Percentiles rank a stretch among this genome's conserved stretches.
phyloP scores from a whole-genome alignment of 2,329 filamentous ascomycete genomes.

The Ceratocystis cubensis region DNA sequence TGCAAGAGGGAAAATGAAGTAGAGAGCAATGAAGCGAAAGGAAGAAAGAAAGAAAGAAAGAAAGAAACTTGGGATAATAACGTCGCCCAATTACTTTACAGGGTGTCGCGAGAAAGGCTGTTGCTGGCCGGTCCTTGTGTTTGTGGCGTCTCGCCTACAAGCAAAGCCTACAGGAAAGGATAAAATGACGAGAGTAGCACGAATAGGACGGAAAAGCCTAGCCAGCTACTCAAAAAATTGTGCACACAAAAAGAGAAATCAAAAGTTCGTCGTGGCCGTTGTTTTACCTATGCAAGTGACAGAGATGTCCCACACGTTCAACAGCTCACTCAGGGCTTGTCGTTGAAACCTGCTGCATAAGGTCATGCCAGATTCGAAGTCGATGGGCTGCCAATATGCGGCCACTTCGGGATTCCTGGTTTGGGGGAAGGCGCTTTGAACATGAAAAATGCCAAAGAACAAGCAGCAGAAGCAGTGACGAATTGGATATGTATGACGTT shows the following conservation, averaged over 20 bases:
- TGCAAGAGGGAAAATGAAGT: not conserved
- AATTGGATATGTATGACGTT: not conserved
- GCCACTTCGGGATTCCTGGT: conserved; percentile 9
- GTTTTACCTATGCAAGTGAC: conserved; percentile 2
- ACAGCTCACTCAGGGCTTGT: conserved; percentile 1
- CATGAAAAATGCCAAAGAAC: not conserved
- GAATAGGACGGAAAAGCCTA: not conserved
- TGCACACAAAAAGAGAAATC: not conserved
- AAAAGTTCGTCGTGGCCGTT: not conserved
- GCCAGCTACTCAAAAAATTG: not conserved
- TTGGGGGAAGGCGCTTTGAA: conserved; percentile 2
- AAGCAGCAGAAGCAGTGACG: conserved; percentile 2
- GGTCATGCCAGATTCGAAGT: conserved; percentile 10
- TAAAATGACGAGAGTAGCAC: not conserved
- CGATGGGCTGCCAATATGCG: conserved; percentile 7
- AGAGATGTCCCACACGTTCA: not conserved
- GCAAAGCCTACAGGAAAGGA: conserved; percentile 1
- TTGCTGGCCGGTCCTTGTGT: not conserved
- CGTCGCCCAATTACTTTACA: not conserved
- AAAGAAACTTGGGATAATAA: not conserved
- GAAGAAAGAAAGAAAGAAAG: not conserved
- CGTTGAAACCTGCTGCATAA: conserved; percentile 7
- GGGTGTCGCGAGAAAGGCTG: conserved; percentile 3
- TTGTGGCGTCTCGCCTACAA: not conserved
- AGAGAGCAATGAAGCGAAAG: not conserved